Conservation (phyloP, 2,329 filamentous ascomycete species). For the Sporothrix curviconia region DNA sequence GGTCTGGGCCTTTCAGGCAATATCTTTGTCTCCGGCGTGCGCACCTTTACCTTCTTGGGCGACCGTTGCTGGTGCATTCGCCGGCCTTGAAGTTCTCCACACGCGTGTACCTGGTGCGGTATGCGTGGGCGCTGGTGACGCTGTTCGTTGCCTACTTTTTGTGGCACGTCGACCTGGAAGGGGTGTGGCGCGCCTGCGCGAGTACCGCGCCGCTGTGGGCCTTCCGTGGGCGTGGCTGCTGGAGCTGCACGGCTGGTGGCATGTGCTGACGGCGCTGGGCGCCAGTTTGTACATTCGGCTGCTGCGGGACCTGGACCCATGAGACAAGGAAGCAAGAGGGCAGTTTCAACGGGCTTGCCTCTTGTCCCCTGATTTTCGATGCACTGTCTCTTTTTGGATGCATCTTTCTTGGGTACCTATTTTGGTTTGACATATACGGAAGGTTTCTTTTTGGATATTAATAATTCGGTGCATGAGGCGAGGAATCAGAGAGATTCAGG, state of each 20-base stretch:
- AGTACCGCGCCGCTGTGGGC: conserved; percentile 38
- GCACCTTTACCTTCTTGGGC: conserved; percentile 32
- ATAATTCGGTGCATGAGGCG: too few species aligned
- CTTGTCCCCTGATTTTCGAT: neutral
- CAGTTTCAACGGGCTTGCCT: neutral
- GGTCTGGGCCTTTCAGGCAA: conserved; percentile 30
- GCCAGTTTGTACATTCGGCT: conserved; percentile 26
- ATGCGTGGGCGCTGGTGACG: neutral
- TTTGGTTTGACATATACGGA: too few species aligned
- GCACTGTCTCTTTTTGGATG: neutral
- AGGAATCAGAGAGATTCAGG: too few species aligned
- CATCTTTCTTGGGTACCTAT: neutral
- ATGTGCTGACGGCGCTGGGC: conserved; percentile 51
- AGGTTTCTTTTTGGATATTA: too few species aligned
- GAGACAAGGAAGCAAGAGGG: neutral
- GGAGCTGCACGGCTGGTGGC: conserved; percentile 60
- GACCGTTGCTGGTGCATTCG: neutral
- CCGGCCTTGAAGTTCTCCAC: neutral
- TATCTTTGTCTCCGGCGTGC: conserved; percentile 29
- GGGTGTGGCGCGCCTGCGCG: conserved; percentile 42
- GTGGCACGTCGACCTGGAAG: conserved; percentile 52
- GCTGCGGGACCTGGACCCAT: conserved; percentile 9
- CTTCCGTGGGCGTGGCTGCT: conserved; percentile 50
- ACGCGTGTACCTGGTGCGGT: neutral
- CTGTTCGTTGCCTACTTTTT: conserved; percentile 38